Base-by-base conservation (phyloP, 805 yeast genomes). In the Candida hungchunana region DNA sequence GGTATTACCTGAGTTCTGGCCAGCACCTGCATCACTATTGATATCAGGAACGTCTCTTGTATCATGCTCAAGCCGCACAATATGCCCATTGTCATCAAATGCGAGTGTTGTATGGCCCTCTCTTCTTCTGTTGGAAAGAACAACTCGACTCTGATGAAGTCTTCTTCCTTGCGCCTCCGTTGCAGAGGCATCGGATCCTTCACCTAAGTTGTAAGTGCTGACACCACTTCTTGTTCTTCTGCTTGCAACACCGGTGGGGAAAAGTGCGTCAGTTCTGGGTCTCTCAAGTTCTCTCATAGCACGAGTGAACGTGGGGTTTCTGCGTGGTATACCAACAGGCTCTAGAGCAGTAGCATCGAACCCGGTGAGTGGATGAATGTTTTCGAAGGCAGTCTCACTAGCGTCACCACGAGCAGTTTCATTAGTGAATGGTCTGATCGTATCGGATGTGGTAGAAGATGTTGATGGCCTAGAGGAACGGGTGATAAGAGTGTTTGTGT, bases 171-270 rank as follows among this genome's bases (percentile, higher is more conserved):
- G 34, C 6, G 29, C 13, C 5, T n/a, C n/a, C 17, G 26, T 26
- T 8, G n/a, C 33, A 35, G 32, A 29, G 2, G 44, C 32, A 4
- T 39, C 31, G 2, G 32, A 26, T 18, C 29, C 34, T 14, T 17
- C 16, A 4, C 36, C 39, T 11, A 46, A 19, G 21, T 46, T 42
- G 8, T 39, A 24, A 3, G 56, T 51, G 24, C 50, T 49, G 16
- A 51, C 56, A 4, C 54, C 53, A 14, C 39, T 34, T 17, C 39
- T 33, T 5, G 53, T 48, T 43, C 56, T 41, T 37, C 47, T 44
- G 24, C 53, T 48, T 1, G 46, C 40, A 16, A 50, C 50, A 9
- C 56, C 56, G 23, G 43, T 35, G 1, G 47, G 21, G 20, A 51
- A 46, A 2, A 47, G 8, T 1, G 43, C 37, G 15, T 44, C 47